A percentile compares a stretch with the other conserved stretches of the same genome.
These are phyloP conservation scores for Amylostereum areolatum DNA, from an alignment of 1,284 basidiomycete genomes.

Conservation along the genomic window DNA sequence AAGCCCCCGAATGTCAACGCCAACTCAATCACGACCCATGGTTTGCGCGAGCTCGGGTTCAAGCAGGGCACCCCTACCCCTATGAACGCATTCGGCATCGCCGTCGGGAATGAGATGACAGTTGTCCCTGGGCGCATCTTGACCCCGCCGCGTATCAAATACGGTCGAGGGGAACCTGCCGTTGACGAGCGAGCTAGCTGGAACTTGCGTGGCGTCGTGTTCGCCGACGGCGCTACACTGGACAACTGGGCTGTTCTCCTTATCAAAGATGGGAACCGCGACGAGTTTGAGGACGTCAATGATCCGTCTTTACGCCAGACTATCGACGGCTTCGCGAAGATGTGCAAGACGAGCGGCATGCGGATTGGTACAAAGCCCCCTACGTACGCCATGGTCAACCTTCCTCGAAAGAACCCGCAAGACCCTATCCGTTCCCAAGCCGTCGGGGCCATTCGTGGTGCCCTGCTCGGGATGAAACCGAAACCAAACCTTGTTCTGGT, in stretches of 20 bases:
- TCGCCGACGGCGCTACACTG: constrained; percentile 46
- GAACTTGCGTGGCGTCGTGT: constrained; percentile 62
- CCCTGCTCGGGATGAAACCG: constrained; percentile 21
- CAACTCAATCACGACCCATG: constrained; percentile 45
- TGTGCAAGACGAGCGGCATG: constrained; percentile 61
- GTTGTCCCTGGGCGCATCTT: constrained; percentile 70
- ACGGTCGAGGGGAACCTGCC: constrained; percentile 37
- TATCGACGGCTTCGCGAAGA: constrained; percentile 42
- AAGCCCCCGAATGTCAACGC: constrained; percentile 66
- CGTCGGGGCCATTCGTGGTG: constrained; percentile 28
- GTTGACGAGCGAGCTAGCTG: constrained; percentile 63
- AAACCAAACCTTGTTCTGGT: constrained; percentile 35
- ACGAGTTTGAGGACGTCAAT: constrained; percentile 37
- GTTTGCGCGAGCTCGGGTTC: constrained; percentile 60
- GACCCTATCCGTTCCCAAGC: constrained; percentile 46
- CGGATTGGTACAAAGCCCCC: constrained; percentile 29
- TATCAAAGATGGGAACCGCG: constrained; percentile 49
- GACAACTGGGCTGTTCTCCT: constrained; percentile 59
- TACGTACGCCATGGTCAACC: constrained; percentile 25
- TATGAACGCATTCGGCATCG: constrained; percentile 52
- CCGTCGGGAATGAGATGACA: constrained; percentile 59
- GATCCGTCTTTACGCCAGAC: constrained; percentile 46
- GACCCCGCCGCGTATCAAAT: constrained; percentile 50
- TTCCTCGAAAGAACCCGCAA: constrained; percentile 37
- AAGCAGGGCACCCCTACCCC: constrained; percentile 31